phyloP scores from a whole-genome alignment of 176 grass and related monocot species.

The Urochloa ruziziensis region DNA sequence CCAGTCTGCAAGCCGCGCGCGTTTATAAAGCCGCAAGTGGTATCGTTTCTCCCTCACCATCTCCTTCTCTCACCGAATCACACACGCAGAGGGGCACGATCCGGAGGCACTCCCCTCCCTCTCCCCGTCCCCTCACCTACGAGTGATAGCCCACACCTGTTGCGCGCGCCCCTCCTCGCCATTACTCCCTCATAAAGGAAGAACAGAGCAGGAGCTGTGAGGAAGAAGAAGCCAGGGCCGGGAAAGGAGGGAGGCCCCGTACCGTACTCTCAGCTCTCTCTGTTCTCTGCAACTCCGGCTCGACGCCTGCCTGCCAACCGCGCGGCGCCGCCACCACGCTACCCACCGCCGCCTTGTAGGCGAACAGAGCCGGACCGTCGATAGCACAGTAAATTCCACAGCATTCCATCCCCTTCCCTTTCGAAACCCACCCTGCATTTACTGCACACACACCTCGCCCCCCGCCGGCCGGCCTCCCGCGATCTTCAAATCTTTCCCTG shows the following conservation, averaged over 20 bases:
- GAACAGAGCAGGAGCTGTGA: background rate
- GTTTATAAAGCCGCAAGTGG: constrained; percentile 42
- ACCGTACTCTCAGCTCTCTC: background rate
- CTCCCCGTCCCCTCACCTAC: constrained; percentile 6
- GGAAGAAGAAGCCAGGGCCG: background rate
- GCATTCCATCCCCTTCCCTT: constrained; percentile 11
- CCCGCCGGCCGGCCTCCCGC: background rate
- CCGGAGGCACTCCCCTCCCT: too few relatives aligned
- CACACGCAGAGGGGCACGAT: background rate
- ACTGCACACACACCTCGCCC: constrained; percentile 34
- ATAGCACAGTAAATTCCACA: constrained; percentile 48
- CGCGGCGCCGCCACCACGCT: constrained; percentile 38
- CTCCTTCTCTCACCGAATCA: background rate
- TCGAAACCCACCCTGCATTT: constrained; percentile 39
- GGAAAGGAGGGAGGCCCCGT: background rate
- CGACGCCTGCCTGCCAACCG: constrained; percentile 16
- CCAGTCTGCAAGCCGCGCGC: background rate
- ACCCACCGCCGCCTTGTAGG: background rate
- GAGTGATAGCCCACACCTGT: constrained; percentile 33
- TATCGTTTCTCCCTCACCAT: constrained; percentile 4
- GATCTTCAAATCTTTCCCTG: constrained; percentile 31
- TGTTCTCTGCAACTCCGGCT: constrained; percentile 18
- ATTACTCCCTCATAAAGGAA: constrained; percentile 45
- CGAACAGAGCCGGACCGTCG: constrained; percentile 10
- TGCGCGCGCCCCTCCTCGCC: background rate